These are phyloP conservation scores for Penicillium crystallinum DNA, from an alignment of 495 filamentous ascomycete genomes.

Conservation along the genomic window DNA sequence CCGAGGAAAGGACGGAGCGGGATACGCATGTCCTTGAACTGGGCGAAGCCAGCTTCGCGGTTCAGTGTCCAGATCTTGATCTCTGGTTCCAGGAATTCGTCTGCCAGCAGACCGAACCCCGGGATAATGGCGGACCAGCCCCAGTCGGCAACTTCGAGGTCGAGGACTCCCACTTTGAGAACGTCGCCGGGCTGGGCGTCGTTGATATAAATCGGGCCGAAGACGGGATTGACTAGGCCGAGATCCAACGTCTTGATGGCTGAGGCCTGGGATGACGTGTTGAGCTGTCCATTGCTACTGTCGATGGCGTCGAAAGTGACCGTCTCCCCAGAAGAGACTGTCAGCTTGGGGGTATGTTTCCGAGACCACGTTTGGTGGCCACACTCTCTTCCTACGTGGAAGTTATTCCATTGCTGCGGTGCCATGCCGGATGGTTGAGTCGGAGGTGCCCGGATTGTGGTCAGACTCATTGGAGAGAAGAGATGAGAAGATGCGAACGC, in stretches of 20 bases:
- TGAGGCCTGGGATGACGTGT: slow-evolving; percentile 30
- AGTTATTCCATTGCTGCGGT: slow-evolving; percentile 22
- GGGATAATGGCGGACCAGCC: slow-evolving; percentile 50
- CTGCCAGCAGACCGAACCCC: slow-evolving; percentile 43
- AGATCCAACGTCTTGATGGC: slow-evolving; percentile 40
- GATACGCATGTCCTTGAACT: slow-evolving; percentile 41
- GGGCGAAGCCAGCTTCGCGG: slow-evolving; percentile 30
- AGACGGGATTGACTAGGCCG: slow-evolving; percentile 41
- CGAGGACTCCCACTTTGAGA: slow-evolving; percentile 43
- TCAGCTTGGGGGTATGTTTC: slow-evolving; percentile 39
- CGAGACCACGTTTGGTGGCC: slow-evolving; percentile 47
- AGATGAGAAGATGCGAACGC: background rate
- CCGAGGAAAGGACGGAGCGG: slow-evolving; percentile 48
- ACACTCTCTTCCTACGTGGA: slow-evolving; percentile 37
- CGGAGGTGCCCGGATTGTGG: slow-evolving; percentile 9
- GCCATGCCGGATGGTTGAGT: slow-evolving; percentile 24
- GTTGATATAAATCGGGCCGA: slow-evolving; percentile 44
- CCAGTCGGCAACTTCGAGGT: slow-evolving; percentile 39
- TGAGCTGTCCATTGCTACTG: slow-evolving; percentile 48
- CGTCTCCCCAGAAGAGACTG: slow-evolving; percentile 40
- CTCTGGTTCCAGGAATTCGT: slow-evolving; percentile 39
- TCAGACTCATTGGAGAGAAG: slow-evolving; percentile 13
- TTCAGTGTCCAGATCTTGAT: slow-evolving; percentile 48
- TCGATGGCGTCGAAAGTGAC: slow-evolving; percentile 47
- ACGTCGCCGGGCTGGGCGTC: slow-evolving; percentile 46